These are phyloP conservation scores for Venturia pyrina DNA, from an alignment of 2,329 filamentous ascomycete genomes.

Conservation along the genomic window DNA sequence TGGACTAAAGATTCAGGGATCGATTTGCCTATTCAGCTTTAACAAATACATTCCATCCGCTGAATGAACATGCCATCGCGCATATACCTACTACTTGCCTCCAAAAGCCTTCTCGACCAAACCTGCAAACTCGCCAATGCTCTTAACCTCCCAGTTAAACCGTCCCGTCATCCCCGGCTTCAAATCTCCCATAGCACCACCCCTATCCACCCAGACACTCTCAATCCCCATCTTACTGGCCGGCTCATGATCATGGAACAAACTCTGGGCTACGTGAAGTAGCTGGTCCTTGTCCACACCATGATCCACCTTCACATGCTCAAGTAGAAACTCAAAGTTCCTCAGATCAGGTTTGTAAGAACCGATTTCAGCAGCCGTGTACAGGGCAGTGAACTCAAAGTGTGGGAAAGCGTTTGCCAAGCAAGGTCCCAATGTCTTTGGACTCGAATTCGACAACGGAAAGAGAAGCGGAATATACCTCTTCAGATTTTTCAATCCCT, in stretches of 20 bases:
- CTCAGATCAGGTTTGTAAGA: conserved; percentile 56
- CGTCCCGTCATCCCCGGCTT: conserved; percentile 20
- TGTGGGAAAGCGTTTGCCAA: neutral
- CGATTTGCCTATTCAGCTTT: too few species aligned
- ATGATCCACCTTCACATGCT: conserved; percentile 42
- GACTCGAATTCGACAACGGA: conserved; percentile 43
- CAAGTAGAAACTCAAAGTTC: conserved; percentile 59
- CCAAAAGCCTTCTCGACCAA: conserved; percentile 36
- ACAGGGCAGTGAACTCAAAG: conserved; percentile 49
- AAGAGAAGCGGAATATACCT: conserved; percentile 45
- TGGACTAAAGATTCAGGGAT: too few species aligned
- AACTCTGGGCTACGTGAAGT: conserved; percentile 58
- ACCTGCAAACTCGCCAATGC: conserved; percentile 50
- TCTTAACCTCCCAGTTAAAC: conserved; percentile 48
- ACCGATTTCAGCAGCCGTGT: conserved; percentile 63
- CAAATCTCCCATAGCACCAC: conserved; percentile 37
- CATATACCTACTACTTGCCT: neutral
- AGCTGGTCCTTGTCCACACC: conserved; percentile 48
- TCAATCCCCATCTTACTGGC: conserved; percentile 49
- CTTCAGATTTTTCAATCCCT: conserved; percentile 40
- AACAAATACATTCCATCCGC: too few species aligned
- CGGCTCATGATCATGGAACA: conserved; percentile 58
- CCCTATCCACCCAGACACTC: conserved; percentile 53
- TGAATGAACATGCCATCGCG: too few species aligned
- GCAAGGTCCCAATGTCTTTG: conserved; percentile 3